Conservation (phyloP, 306 rosid genomes). For the Medicago arabica region DNA sequence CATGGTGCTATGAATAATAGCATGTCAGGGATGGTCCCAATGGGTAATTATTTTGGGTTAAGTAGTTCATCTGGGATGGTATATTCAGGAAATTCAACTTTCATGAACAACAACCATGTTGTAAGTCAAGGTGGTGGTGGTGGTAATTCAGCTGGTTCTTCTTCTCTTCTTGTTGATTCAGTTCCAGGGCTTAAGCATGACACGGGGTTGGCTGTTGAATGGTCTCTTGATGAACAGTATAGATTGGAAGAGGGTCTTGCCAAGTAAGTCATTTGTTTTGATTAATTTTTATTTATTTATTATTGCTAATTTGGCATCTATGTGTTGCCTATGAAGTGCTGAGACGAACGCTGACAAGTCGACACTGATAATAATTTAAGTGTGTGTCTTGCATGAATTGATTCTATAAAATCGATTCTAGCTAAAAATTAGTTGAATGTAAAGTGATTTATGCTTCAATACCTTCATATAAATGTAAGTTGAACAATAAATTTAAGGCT, state of each 20-base stretch:
- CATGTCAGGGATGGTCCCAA: constrained; percentile 80
- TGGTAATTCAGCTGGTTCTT: constrained; percentile 49
- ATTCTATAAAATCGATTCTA: too few species aligned
- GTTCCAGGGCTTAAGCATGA: constrained; percentile 94
- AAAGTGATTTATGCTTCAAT: too few species aligned
- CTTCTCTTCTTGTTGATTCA: constrained; percentile 69
- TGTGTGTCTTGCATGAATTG: too few species aligned
- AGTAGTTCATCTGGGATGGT: constrained; percentile 62
- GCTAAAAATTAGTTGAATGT: too few species aligned
- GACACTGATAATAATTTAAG: too few species aligned
- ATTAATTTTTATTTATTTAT: not conserved
- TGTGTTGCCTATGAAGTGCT: not conserved
- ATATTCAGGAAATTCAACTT: constrained; percentile 66
- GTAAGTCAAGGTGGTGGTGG: constrained; percentile 62
- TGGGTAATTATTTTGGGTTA: constrained; percentile 71
- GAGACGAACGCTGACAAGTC: too few species aligned
- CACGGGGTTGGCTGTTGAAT: constrained; percentile 90
- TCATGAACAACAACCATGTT: constrained; percentile 60
- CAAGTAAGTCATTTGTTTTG: constrained; percentile 63
- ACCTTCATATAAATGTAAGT: not conserved
- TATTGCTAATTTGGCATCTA: not conserved
- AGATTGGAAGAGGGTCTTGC: constrained; percentile 84
- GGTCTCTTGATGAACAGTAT: constrained; percentile 93
- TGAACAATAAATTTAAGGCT: too few species aligned
- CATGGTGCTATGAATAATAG: constrained; percentile 75